Evolutionary conservation across 2,329 filamentous ascomycete genomes (phyloP), one percentile per base, ranked within the genome.

Genomic region (Parastagonospora nodorum): DNA sequence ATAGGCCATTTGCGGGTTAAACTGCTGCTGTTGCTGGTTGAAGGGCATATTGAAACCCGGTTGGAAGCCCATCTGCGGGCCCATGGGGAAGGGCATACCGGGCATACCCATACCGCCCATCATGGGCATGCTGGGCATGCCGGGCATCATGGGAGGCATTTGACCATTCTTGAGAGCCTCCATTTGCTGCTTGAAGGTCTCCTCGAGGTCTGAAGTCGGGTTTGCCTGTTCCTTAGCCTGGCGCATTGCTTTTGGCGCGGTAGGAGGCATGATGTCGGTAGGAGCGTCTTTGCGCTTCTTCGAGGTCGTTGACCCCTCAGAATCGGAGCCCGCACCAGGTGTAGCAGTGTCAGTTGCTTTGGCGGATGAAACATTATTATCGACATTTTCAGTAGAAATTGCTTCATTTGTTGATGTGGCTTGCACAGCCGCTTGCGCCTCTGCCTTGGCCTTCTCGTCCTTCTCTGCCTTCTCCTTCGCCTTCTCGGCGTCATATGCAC

Each of bases 261-360:
- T 74, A 7, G 74, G 73, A 14, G 75, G 76, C 42, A 74, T 75
- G 46, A 82, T 74, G 29, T 85, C 80, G 45, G 92, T 88, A 31
- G 93, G 90, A 11, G 92, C 91, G n/a, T 64, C 53, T 9, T 88
- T 83, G 16, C 94, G 86, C 77, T 97, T 99, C 76, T 89, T 94
- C 24, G 84, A 77, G 50, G 45, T 61, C 9, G 63, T 61, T 5
- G 61, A 67, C 10, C 29, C 39, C 48, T 73, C 65, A 46, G 69
- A 69, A 49, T 75, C 62, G 42, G 75, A 50, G 55, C 63, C 47
- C 67, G 64, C 60, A 66, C 66, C 62, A 42, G 64, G 66, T 46
- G 72, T 61, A n/a, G 67, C 62, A 39, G 66, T 57, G 10, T 16
- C 14, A 35, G 24, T n/a, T 60, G 57, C 58, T 44, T 57, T 56